phyloP scores from a whole-genome alignment of 2,329 filamentous ascomycete genomes.

The Aureobasidium sp. region DNA sequence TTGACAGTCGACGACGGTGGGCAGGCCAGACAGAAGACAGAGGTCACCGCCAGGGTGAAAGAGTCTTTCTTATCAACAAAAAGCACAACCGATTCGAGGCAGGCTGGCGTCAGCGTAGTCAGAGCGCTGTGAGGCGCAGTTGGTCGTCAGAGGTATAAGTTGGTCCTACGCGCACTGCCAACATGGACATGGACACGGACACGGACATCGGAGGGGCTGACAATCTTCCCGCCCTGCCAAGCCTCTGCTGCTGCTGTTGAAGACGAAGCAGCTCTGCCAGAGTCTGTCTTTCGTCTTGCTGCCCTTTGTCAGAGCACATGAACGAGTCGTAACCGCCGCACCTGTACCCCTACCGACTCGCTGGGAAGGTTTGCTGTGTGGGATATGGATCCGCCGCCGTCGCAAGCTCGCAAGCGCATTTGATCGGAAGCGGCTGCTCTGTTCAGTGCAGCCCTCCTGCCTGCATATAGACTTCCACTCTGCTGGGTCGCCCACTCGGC shows the following conservation, averaged over 20 bases:
- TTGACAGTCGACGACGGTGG: neutral
- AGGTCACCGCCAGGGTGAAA: neutral
- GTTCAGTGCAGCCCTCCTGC: constrained; percentile 3
- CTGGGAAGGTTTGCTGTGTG: neutral
- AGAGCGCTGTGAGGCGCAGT: neutral
- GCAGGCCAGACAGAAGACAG: neutral
- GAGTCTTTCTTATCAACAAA: neutral
- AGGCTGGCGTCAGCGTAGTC: neutral
- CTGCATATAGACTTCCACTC: constrained; percentile 6
- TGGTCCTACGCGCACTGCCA: neutral
- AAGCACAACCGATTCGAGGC: neutral
- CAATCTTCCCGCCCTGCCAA: constrained; percentile 1
- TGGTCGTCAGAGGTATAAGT: neutral
- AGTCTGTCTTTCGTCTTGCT: neutral
- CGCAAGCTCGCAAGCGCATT: neutral
- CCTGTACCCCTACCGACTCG: neutral
- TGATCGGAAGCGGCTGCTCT: constrained; percentile 6
- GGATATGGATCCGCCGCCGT: neutral
- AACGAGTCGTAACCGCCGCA: neutral
- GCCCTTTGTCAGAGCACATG: neutral
- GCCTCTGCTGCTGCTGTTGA: neutral
- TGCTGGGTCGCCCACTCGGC: neutral
- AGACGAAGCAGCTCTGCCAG: neutral
- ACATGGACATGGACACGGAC: neutral
- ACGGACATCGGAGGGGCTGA: neutral